Evolutionary conservation across 2,329 filamentous ascomycete genomes (phyloP).

Genomic region (Fusarium sp.): DNA sequence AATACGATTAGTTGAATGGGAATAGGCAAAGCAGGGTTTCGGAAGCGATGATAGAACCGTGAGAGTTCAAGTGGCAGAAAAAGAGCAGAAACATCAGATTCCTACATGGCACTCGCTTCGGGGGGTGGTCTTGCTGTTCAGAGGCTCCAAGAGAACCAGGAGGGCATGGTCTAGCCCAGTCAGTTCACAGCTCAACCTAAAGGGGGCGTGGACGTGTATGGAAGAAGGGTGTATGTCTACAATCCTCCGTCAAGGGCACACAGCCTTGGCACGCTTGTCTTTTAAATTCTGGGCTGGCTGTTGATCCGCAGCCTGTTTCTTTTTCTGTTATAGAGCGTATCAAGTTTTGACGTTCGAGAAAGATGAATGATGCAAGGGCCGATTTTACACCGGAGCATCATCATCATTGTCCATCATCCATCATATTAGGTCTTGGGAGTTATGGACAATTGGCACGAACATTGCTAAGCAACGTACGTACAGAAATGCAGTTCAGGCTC

Average conservation of each 20-base stretch:
- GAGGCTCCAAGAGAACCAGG: conserved; percentile 20
- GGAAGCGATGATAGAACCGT: conserved; percentile 36
- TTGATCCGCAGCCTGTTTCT: conserved; percentile 16
- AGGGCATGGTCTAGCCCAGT: conserved; percentile 32
- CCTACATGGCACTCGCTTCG: conserved; percentile 30
- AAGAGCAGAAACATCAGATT: conserved; percentile 42
- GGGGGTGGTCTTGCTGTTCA: conserved; percentile 30
- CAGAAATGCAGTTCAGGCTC: conserved; percentile 19
- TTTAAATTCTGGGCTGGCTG: conserved; percentile 11
- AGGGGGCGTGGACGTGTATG: conserved; percentile 19
- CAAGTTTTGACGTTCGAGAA: conserved; percentile 24
- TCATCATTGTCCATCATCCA: background rate
- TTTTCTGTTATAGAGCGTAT: background rate
- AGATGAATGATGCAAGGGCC: conserved; percentile 22
- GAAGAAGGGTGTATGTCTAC: conserved; percentile 27
- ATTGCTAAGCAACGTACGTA: conserved; percentile 21
- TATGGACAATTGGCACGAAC: conserved; percentile 17
- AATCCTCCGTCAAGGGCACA: conserved; percentile 24
- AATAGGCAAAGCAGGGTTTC: conserved; percentile 33
- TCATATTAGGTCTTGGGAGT: background rate
- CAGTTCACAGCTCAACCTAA: conserved; percentile 13
- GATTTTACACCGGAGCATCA: background rate
- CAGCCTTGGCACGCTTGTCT: conserved; percentile 29
- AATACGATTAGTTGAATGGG: conserved; percentile 23
- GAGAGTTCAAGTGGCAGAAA: conserved; percentile 29